Evolutionary conservation across 2,329 filamentous ascomycete genomes (phyloP).

Genomic region (Mycocentrospora acerina): DNA sequence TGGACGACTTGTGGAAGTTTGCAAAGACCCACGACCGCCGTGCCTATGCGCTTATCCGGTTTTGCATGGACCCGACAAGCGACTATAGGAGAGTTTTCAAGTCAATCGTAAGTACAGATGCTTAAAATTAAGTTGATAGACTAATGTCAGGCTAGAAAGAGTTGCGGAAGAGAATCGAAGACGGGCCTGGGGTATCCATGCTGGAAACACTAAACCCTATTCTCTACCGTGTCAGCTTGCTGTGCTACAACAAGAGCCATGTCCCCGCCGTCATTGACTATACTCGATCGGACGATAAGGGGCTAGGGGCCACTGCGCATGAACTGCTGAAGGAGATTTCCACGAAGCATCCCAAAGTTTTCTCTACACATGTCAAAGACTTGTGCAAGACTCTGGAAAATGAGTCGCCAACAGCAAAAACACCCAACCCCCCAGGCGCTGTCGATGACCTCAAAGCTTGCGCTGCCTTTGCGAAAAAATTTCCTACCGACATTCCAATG

Average conservation of each 20-base stretch:
- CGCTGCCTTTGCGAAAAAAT: slow-evolving; percentile 84
- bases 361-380: slow-evolving; percentile 89
- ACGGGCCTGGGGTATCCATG: slow-evolving; percentile 62
- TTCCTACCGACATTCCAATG: slow-evolving; percentile 76
- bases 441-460: slow-evolving; percentile 93
- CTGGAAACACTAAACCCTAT: slow-evolving; percentile 80
- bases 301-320: slow-evolving; percentile 76
- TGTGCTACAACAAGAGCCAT: slow-evolving; percentile 94
- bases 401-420: slow-evolving; percentile 70
- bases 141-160: slow-evolving; percentile 59
- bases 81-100: slow-evolving; percentile 91
- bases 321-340: slow-evolving; percentile 92
- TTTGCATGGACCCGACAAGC: slow-evolving; percentile 78
- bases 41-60: slow-evolving; percentile 84
- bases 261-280: slow-evolving; percentile 86
- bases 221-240: slow-evolving; percentile 77
- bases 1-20: slow-evolving; percentile 82
- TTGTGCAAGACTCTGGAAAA: slow-evolving; percentile 84
- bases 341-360: slow-evolving; percentile 80
- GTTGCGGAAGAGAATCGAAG: slow-evolving; percentile 76
- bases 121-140: no score
- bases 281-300: slow-evolving; percentile 79
- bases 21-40: slow-evolving; percentile 88
- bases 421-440: slow-evolving; percentile 69
- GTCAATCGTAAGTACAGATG: slow-evolving; percentile 58